A percentile compares a stretch with the other conserved stretches of the same genome.
These are phyloP conservation scores for Deakozyma indianensis DNA, from an alignment of 805 yeast genomes.

Conservation along the genomic window DNA sequence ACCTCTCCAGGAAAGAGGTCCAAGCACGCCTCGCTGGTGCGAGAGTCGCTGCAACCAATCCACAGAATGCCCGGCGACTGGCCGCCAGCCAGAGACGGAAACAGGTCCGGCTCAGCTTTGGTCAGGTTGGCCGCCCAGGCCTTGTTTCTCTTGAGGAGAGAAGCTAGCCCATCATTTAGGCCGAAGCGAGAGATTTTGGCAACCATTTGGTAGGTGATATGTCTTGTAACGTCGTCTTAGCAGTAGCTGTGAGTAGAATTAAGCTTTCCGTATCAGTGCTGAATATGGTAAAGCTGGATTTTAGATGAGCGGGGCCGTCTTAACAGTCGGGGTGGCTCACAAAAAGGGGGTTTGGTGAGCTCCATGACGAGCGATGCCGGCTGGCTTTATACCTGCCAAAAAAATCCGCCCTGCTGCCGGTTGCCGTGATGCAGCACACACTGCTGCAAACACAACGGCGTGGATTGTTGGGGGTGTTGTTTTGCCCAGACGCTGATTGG, in stretches of 20 bases:
- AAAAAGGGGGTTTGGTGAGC: background rate
- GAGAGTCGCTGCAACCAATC: conserved; percentile 90
- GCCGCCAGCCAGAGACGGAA: conserved; percentile 58
- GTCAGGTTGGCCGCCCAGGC: conserved; percentile 33
- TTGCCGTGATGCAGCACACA: too few species aligned
- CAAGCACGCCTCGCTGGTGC: conserved; percentile 68
- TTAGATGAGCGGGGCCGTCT: background rate
- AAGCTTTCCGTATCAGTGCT: too few species aligned
- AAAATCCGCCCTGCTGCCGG: too few species aligned
- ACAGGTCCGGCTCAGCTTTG: conserved; percentile 38
- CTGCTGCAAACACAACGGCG: too few species aligned
- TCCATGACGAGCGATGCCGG: too few species aligned
- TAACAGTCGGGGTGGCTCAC: conserved; percentile 1
- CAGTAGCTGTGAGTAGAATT: conserved; percentile 2
- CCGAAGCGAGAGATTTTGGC: conserved; percentile 18
- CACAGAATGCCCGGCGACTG: conserved; percentile 88
- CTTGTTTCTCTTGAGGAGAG: conserved; percentile 26
- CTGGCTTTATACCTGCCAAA: too few species aligned
- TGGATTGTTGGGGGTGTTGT: too few species aligned
- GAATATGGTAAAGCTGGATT: background rate
- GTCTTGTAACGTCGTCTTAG: conserved; percentile 1
- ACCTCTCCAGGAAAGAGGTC: conserved; percentile 83
- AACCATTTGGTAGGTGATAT: too few species aligned
- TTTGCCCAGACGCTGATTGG: too few species aligned
- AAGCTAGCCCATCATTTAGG: conserved; percentile 21